Evolutionary conservation across 1,284 basidiomycete genomes (phyloP).

Genomic region (Tylopilus microsporus): DNA sequence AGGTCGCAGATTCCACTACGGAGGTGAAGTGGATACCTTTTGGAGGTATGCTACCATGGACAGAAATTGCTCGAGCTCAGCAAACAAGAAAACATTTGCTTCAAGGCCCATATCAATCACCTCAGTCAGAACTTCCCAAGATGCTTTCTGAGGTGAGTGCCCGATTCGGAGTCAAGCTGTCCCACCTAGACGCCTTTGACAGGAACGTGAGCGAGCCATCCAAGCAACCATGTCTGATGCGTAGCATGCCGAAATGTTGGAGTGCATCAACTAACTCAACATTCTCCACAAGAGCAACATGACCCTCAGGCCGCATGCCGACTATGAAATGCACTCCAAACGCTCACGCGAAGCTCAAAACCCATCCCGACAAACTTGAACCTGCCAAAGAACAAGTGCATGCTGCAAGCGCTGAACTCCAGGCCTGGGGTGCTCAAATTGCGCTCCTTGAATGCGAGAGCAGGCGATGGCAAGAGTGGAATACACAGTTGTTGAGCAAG

Average conservation of each 20-base stretch:
- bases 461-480: conserved; percentile 81
- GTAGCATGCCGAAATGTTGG: conserved; percentile 80
- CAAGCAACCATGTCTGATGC: conserved; percentile 65
- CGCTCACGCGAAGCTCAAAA: conserved; percentile 61
- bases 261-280: conserved; percentile 84
- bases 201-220: conserved; percentile 77
- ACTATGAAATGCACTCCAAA: conserved; percentile 64
- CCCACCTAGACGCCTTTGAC: conserved; percentile 5
- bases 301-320: conserved; percentile 61
- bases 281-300: conserved; percentile 85
- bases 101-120: conserved; percentile 75
- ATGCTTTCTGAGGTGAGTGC: conserved; percentile 57
- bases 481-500: conserved; percentile 61
- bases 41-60: no score
- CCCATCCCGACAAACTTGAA: conserved; percentile 61
- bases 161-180: not conserved
- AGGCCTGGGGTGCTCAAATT: conserved; percentile 66
- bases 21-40: conserved; percentile 55
- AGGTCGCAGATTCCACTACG: conserved; percentile 54
- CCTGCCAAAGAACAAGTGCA: conserved; percentile 73
- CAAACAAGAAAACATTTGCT: conserved; percentile 77
- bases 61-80: conserved; percentile 76
- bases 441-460: conserved; percentile 74
- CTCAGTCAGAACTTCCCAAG: conserved; percentile 56
- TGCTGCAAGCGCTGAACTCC: conserved; percentile 67